Base-by-base conservation (phyloP, 169 alveolate species). In the Cryptosporidium parvum region DNA sequence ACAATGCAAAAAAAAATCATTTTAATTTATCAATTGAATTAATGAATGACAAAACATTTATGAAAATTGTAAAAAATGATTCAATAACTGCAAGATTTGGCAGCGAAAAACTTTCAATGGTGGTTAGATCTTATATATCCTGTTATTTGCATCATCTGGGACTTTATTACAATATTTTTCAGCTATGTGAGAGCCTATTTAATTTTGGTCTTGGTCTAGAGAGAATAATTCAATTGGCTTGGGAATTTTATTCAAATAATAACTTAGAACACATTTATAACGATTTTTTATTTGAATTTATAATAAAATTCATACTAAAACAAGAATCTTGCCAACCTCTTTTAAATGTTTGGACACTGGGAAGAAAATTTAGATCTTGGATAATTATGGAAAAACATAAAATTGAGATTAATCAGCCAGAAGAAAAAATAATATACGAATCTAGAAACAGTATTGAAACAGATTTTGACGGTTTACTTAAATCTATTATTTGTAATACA, bases 111-210 rank as follows among this genome's bases (percentile, higher is more conserved):
- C 48, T 72, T 29, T 52, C 69, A 29, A n/a, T 10, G 9, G 23
- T 53, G 9, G 62, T 72, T 2, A 72, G 85, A 72, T 70, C 70
- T 1, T 72, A 72, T 53, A 72, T 72, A 21, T 72, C 70, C 18
- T 72, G 85, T 31, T 52, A 72, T 56, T 37, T 72, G 26, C 85
- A 72, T 35, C 85, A 72, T 52, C 70, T 72, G 8, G 85, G 85
- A 8, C 70, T 72, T 21, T 53, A 72, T 56, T 53, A 26, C 9
- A 72, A 72, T n/a, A 56, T 52, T 23, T 72, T 72, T 45, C 69
- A 72, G 12, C 10, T 72, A 3, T 51, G 69, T 52, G 70, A 72
- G 31, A 26, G 18, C 6, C 31, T 52, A 14, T 4, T 45, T 0
- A 56, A 56, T 16, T 56, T 26, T 4, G 37, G 67, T 21, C 2